A percentile compares a stretch with the other conserved stretches of the same genome.
phyloP scores from a whole-genome alignment of 139 green algal species.

The Chlamydomonas sp. region DNA sequence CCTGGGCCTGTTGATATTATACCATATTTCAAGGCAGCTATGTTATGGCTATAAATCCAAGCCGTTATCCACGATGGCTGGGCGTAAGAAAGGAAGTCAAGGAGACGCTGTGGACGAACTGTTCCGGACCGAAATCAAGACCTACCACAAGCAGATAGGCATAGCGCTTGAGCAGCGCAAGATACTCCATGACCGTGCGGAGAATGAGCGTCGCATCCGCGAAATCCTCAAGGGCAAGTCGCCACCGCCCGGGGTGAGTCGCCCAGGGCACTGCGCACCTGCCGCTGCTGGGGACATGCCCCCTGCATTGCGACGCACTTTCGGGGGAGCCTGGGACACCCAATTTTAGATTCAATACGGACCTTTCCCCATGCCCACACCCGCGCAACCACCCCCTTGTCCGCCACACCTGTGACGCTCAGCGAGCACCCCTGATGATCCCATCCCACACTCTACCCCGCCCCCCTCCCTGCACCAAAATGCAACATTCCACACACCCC shows the following conservation, averaged over 20 bases:
- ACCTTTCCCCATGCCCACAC: no score
- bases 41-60: neutral
- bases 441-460: no score
- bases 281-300: no score
- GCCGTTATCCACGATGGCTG: neutral
- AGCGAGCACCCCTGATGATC: no score
- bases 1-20: neutral
- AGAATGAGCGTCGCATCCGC: neutral
- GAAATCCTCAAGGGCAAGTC: slow-evolving; percentile 19
- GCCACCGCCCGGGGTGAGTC: neutral
- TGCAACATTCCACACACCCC: neutral
- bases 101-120: neutral
- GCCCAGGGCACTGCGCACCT: neutral
- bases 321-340: no score
- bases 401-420: no score
- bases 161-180: neutral
- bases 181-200: neutral
- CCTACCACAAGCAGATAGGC: neutral
- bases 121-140: neutral
- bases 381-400: no score
- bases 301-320: no score
- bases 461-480: no score
- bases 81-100: neutral
- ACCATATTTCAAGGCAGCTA: neutral
- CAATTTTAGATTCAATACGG: no score